Conservation (phyloP, 176 grass and related monocot genomes). For the Phoenix dactylifera region DNA sequence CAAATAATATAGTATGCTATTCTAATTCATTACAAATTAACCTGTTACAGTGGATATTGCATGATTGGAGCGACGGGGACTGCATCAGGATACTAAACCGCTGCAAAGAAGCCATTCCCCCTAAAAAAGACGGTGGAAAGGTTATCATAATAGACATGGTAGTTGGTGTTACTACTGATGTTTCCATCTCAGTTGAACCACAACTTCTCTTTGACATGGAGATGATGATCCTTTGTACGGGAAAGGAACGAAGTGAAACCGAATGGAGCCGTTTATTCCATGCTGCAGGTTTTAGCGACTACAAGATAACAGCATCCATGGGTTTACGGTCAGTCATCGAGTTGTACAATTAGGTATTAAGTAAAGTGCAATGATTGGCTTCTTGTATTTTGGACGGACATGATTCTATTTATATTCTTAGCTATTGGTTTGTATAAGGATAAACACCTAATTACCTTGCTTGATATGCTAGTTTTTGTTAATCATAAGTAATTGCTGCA, state of each 20-base stretch:
- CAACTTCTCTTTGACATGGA: conserved; percentile 22
- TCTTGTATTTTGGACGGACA: background rate
- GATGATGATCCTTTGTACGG: conserved; percentile 15
- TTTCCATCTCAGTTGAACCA: conserved; percentile 9
- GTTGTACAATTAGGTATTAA: conserved; percentile 20
- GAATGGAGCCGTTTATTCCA: conserved; percentile 34
- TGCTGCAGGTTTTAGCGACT: conserved; percentile 26
- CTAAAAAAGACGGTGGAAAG: conserved; percentile 28
- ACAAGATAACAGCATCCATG: conserved; percentile 30
- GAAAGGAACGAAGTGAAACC: conserved; percentile 30
- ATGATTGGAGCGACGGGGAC: conserved; percentile 25
- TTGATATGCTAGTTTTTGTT: no score
- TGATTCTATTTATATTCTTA: no score
- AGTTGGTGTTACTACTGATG: background rate
- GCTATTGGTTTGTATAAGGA: no score
- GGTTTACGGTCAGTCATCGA: conserved; percentile 33
- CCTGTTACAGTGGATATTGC: conserved; percentile 31
- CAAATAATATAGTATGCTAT: no score
- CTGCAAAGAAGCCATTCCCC: conserved; percentile 32
- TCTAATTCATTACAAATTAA: no score
- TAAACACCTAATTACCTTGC: no score
- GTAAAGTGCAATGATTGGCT: background rate
- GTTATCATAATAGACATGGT: conserved; percentile 39
- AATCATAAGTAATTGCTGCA: no score
- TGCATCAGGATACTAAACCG: conserved; percentile 30